Evolutionary conservation across 805 yeast species (phyloP), one percentile per base, ranked within the genome.

Genomic region (Candida krabiensis): DNA sequence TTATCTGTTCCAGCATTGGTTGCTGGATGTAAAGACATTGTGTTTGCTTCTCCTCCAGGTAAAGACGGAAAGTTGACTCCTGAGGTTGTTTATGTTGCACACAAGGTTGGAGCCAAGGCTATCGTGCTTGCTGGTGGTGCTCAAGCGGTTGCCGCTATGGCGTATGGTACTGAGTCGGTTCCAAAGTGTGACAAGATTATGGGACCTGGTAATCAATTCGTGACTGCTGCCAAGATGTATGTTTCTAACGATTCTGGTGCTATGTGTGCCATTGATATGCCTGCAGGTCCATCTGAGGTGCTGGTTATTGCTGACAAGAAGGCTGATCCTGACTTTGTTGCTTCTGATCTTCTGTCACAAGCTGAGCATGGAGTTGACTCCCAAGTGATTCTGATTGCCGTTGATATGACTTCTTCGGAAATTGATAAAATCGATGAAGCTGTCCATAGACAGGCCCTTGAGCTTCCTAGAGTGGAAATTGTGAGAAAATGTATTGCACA

Each of bases 321-420:
- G 31, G 87, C 97, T 9, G 96, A 89, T 64, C 91, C 95, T 17
- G 96, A 89, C 56, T 93, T 87, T 63, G 99, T 93, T 21, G 99
- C 97, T n/a, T 79, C 89, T 48, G 99, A 93, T 63, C 73, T 93
- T 58, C 72, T 93, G 42, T 90, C 98, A 0, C 99, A 93, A 69
- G 99, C 99, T 19, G 99, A 93, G 69, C 99, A 93, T 62, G 99
- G 99, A 50, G 77, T 90, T 41, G 99, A 93, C 64, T 93, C 99
- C 5, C 99, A 93, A 71, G 99, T 93, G 23, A 85, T 93, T 40
- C 73, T 93, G 56, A 72, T 91, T 44, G 95, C 96, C 46, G 87
- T 91, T 23, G 80, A 70, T 31, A 72, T 91, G 66, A 67, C 77
- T 8, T 68, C 70, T 8, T 63, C 63, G 30, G 81, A 88, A 58